Evolutionary conservation across 2,329 filamentous ascomycete species (phyloP), one percentile per base, ranked within the genome.

Genomic region (Scorias spongiosa): DNA sequence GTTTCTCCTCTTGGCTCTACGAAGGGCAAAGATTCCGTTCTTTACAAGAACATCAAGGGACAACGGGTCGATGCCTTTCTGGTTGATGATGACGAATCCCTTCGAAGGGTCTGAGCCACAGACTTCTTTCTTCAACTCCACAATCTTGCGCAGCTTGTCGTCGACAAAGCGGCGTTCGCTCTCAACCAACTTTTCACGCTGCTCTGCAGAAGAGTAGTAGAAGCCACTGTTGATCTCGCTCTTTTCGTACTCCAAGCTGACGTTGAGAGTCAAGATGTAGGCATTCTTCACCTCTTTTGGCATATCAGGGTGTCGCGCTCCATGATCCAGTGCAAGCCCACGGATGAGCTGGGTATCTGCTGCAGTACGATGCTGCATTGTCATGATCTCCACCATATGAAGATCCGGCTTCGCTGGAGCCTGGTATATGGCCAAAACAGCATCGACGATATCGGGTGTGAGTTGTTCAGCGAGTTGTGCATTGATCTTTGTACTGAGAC

Each of bases 371-470:
- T 98, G 91, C 70, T 98, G 91, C 89, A 98, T 96, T 64, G 93
- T 96, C 91, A 98, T 98, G 57, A 98, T 96, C 68, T 98, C 91
- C 53, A 98, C 76, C 91, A 98, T 98, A 71, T 96, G 89, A 59
- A 98, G 67, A 67, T 98, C 91, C 45, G 93, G 93, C 70, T 96
- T 96, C 49, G 78, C 79, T 20, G 85, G 85, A 14, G 84, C 71
- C 63, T 87, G 76, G 71, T 95, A 88, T 63, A 98, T 98, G 51
- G 91, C 78, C 45, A 98, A 79, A 40, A 98, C 91, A 47, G 91
- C 84, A 62, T 98, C 91, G 58, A 96, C 91, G 58, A 98, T 94
- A 57, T 86, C 84, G 46, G 91, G 87, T 0, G 88, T 96, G 49
- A 98, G 79, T 63, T 88, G 84, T 61, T 88, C 80, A 41, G 91